Evolutionary conservation across 75 land plant species (phyloP).

Genomic region (Azolla pinnata): DNA sequence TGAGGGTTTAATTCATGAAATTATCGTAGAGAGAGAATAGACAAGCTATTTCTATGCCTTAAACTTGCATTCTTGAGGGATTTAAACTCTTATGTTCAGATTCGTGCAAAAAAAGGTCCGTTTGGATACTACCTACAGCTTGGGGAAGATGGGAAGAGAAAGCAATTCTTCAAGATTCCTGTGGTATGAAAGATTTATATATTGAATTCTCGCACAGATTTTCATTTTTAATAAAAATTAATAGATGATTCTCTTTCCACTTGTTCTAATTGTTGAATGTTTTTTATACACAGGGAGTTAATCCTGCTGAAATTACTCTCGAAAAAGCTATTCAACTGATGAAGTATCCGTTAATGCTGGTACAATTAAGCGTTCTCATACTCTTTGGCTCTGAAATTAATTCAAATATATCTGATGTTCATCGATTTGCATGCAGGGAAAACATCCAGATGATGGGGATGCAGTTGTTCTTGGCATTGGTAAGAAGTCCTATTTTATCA

Average conservation of each 20-base stretch:
- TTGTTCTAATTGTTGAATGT: background rate
- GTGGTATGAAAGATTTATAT: background rate
- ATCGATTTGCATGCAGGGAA: constrained; percentile 13
- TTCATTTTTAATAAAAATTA: background rate
- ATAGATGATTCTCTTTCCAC: too few relatives aligned
- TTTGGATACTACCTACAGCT: constrained; percentile 30
- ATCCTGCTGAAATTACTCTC: constrained; percentile 13
- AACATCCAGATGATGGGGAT: constrained; percentile 23
- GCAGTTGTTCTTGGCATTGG: constrained; percentile 24
- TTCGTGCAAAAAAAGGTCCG: constrained; percentile 22
- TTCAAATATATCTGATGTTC: background rate
- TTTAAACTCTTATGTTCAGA: constrained; percentile 1
- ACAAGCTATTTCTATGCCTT: too few relatives aligned
- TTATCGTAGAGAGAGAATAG: background rate
- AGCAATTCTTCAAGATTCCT: constrained; percentile 12
- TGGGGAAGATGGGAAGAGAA: constrained; percentile 18
- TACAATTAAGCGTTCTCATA: background rate
- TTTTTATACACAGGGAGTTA: constrained; percentile 15
- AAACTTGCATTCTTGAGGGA: too few relatives aligned
- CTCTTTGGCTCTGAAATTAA: background rate
- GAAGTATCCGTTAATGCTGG: constrained; percentile 28
- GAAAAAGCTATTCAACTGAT: constrained; percentile 22
- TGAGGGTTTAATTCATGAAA: background rate
- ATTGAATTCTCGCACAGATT: background rate
- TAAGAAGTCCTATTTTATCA: constrained; percentile 14